Percentiles rank a stretch among this genome's conserved stretches.
Evolutionary conservation across 1,284 basidiomycete genomes (phyloP).

Genomic region (Tilletia walkeri): DNA sequence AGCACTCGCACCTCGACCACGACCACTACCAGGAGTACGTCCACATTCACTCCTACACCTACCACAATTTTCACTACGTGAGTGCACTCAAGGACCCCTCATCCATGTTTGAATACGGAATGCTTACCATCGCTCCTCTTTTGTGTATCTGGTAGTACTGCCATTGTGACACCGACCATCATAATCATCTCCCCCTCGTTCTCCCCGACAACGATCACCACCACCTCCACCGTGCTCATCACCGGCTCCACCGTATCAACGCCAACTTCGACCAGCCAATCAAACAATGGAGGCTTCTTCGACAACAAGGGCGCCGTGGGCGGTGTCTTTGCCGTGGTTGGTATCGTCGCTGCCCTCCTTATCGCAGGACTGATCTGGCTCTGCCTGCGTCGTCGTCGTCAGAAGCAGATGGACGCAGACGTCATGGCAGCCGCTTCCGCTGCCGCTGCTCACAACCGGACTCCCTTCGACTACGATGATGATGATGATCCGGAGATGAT

Average conservation of each 20-base stretch:
- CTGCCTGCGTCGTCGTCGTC: constrained; percentile 44
- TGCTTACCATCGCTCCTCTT: constrained; percentile 18
- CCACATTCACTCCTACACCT: constrained; percentile 26
- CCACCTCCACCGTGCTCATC: neutral
- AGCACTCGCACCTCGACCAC: constrained; percentile 19
- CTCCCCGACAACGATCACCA: constrained; percentile 8
- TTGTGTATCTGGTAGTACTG: constrained; percentile 27
- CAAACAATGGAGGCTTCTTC: constrained; percentile 36
- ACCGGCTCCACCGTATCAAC: constrained; percentile 24
- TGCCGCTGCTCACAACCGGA: constrained; percentile 50
- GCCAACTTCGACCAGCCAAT: constrained; percentile 24
- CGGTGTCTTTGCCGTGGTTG: constrained; percentile 53
- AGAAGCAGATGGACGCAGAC: constrained; percentile 54
- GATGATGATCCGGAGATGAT: constrained; percentile 54
- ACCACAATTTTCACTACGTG: constrained; percentile 30
- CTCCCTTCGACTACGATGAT: constrained; percentile 53
- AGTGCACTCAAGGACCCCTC: constrained; percentile 18
- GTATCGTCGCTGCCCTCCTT: constrained; percentile 42
- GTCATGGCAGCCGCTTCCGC: constrained; percentile 53
- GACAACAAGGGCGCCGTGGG: constrained; percentile 51
- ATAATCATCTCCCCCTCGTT: constrained; percentile 15
- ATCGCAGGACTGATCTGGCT: constrained; percentile 44
- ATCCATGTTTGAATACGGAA: no score
- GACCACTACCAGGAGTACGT: constrained; percentile 17
- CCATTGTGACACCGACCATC: neutral